Conservation (phyloP, 495 filamentous ascomycete species). For the Xylaria sp. region DNA sequence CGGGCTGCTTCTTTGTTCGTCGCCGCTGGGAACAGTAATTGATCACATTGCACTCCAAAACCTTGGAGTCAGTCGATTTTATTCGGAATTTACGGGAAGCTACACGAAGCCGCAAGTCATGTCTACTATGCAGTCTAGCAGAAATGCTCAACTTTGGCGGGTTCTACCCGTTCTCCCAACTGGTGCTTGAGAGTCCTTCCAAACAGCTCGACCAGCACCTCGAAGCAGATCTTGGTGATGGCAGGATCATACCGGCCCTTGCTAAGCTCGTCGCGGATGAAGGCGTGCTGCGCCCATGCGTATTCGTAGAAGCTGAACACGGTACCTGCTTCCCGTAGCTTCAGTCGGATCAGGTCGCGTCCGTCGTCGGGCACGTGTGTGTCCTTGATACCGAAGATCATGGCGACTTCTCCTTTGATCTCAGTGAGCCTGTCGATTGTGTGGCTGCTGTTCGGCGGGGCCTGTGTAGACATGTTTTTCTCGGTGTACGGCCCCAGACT, state of each 20-base stretch:
- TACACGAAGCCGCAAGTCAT: slow-evolving; percentile 3
- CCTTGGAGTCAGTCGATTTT: neutral
- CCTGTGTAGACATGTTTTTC: slow-evolving; percentile 41
- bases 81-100: neutral
- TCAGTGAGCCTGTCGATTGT: slow-evolving; percentile 62
- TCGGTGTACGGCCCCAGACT: slow-evolving; percentile 65
- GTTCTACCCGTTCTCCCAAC: slow-evolving; percentile 62
- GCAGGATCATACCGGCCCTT: slow-evolving; percentile 94
- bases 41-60: neutral
- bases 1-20: neutral
- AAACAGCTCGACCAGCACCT: slow-evolving; percentile 89
- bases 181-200: slow-evolving; percentile 77
- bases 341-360: slow-evolving; percentile 84
- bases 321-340: slow-evolving; percentile 76
- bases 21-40: neutral
- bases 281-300: slow-evolving; percentile 93
- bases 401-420: slow-evolving; percentile 78
- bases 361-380: slow-evolving; percentile 88
- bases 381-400: slow-evolving; percentile 89
- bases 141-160: slow-evolving; percentile 63
- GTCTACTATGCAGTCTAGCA: slow-evolving; percentile 48
- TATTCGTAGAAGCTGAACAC: slow-evolving; percentile 87
- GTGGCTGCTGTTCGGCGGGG: slow-evolving; percentile 45
- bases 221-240: slow-evolving; percentile 87
- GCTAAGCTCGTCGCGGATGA: slow-evolving; percentile 93